A percentile compares a stretch with the other conserved stretches of the same genome.
Conservation (phyloP, 179 eudicot species). For the Nepenthes alata region DNA sequence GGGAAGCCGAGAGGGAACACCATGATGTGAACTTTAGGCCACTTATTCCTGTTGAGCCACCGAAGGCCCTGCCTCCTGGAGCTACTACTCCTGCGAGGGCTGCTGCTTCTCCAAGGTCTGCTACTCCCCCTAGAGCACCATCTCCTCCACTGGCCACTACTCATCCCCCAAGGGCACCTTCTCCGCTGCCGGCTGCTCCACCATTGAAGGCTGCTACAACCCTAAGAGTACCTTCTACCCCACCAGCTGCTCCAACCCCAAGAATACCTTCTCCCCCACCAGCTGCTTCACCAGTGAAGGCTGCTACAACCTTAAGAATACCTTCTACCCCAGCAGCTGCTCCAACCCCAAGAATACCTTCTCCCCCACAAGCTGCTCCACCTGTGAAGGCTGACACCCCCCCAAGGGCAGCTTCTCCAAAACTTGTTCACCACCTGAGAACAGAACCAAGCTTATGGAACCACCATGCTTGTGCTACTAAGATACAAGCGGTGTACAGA, state of each 20-base stretch:
- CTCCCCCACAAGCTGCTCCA: conserved; percentile 22
- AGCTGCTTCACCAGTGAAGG: conserved; percentile 16
- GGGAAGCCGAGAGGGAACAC: conserved; percentile 62
- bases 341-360: conserved; percentile 13
- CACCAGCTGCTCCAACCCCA: conserved; percentile 10
- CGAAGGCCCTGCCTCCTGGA: conserved; percentile 32
- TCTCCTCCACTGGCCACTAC: conserved; percentile 20
- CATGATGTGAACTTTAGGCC: conserved; percentile 29
- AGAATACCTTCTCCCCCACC: conserved; percentile 23
- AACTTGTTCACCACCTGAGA: conserved; percentile 27
- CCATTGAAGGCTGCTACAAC: conserved; percentile 21
- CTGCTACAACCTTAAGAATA: conserved; percentile 27
- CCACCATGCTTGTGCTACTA: conserved; percentile 62
- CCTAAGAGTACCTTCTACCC: conserved; percentile 19
- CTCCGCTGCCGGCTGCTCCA: conserved; percentile 23
- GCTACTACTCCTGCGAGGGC: conserved; percentile 20
- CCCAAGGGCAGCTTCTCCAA: conserved; percentile 28
- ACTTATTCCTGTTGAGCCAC: conserved; percentile 33
- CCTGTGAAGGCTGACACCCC: conserved; percentile 15
- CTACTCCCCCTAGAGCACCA: conserved; percentile 11
- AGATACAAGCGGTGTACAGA: conserved; percentile 75
- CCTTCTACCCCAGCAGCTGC: conserved; percentile 24
- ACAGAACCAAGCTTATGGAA: conserved; percentile 54
- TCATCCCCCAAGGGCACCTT: conserved; percentile 12
- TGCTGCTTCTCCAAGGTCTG: conserved; percentile 22